These are phyloP conservation scores for Pseudevernia furfuracea DNA, from an alignment of 495 filamentous ascomycete genomes.

Conservation along the genomic window DNA sequence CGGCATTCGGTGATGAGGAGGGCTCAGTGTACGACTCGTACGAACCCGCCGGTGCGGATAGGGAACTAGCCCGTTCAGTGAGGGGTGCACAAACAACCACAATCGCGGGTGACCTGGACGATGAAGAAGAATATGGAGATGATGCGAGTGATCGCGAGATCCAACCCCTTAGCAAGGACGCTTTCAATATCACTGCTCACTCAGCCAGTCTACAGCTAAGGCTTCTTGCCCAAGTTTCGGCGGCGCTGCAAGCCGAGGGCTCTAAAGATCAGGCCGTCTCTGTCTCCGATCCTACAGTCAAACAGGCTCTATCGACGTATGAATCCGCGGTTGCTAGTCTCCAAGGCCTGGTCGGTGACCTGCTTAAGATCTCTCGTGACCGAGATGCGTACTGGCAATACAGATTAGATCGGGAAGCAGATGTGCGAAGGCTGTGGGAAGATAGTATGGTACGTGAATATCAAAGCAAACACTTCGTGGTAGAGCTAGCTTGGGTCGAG, in stretches of 20 bases:
- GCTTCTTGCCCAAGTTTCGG: constrained; percentile 72
- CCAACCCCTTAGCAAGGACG: constrained; percentile 69
- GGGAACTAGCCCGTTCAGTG: constrained; percentile 42
- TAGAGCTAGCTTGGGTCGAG: background rate
- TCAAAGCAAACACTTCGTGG: background rate
- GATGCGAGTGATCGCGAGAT: constrained; percentile 72
- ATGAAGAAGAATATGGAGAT: constrained; percentile 80
- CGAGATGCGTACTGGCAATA: constrained; percentile 96
- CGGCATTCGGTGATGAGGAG: constrained; percentile 45
- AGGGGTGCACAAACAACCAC: constrained; percentile 23
- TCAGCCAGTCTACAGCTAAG: constrained; percentile 90
- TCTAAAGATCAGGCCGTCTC: constrained; percentile 57
- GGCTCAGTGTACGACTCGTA: constrained; percentile 48
- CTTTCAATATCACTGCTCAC: constrained; percentile 90
- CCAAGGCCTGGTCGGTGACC: constrained; percentile 76
- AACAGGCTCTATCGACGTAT: constrained; percentile 77
- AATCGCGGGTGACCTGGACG: constrained; percentile 49
- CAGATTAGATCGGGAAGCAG: constrained; percentile 77
- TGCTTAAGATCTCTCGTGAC: constrained; percentile 84
- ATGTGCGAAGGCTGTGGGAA: constrained; percentile 92
- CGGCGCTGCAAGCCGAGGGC: constrained; percentile 69
- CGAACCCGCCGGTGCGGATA: constrained; percentile 49
- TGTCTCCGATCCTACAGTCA: constrained; percentile 65
- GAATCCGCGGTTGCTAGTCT: constrained; percentile 82
- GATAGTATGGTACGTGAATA: constrained; percentile 65